Evolutionary conservation across 75 land plant genomes (phyloP).

Genomic region (Picea sitchensis): DNA sequence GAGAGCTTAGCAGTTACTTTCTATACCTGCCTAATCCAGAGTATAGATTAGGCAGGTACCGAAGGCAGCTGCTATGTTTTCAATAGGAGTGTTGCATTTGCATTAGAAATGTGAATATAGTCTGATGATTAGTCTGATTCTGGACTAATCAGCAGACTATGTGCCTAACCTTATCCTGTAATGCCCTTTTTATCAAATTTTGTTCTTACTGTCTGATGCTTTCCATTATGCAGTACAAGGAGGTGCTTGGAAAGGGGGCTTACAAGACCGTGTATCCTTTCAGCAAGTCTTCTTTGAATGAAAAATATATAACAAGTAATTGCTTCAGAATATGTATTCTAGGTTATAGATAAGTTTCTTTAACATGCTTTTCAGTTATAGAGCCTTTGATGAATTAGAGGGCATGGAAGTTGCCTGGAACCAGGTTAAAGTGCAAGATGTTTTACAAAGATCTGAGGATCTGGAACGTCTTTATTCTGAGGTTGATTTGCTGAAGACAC

Average conservation of each 20-base stretch:
- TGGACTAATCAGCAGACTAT: too few species aligned
- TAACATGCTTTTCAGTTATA: conserved; percentile 43
- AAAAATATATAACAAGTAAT: neutral
- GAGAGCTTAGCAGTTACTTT: too few species aligned
- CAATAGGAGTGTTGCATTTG: too few species aligned
- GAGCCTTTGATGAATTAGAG: conserved; percentile 90
- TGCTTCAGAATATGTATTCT: neutral
- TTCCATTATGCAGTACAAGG: conserved; percentile 61
- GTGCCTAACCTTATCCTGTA: too few species aligned
- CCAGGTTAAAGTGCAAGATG: conserved; percentile 81
- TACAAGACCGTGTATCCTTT: conserved; percentile 96
- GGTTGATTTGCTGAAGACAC: conserved; percentile 80
- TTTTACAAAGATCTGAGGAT: conserved; percentile 57
- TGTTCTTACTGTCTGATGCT: too few species aligned
- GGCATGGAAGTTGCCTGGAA: conserved; percentile 99
- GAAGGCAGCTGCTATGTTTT: too few species aligned
- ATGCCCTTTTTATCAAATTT: too few species aligned
- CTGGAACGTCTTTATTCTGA: conserved; percentile 80
- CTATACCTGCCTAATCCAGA: too few species aligned
- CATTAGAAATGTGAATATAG: too few species aligned
- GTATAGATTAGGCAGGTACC: too few species aligned
- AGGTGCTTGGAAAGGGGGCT: conserved; percentile 82
- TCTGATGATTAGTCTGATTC: too few species aligned
- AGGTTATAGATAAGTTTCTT: conserved; percentile 21
- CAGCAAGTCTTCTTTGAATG: neutral